Evolutionary conservation across 2,329 filamentous ascomycete species (phyloP), one percentile per base, ranked within the genome.

Genomic region (Mycosphaerelloides madeirae): DNA sequence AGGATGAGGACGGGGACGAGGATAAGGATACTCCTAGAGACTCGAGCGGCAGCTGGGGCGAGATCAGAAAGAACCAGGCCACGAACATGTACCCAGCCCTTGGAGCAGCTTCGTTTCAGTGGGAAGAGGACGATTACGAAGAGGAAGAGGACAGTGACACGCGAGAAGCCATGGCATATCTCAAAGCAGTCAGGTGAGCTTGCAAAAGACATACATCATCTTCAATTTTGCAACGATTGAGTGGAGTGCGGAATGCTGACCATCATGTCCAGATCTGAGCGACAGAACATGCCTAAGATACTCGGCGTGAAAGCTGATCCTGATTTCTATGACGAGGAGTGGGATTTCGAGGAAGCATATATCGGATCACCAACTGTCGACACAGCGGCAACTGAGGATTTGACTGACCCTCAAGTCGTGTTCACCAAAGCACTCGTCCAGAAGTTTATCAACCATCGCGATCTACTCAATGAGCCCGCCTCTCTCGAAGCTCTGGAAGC

Each of bases 341-440:
- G 59, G 12, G 60, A 63, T 19, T 60, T 69, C 41, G 58, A 65
- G 15, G 55, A 61, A 28, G 71, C 77, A 32, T 95, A 88, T 63
- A 79, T 84, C 18, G 85, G 82, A 3, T 72, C 76, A 2, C 75
- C 79, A 0, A 68, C 73, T 11, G 54, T 62, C 14, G 58, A 65
- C 20, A 48, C 63, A 15, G n/a, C 43, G 11, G 46, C 57, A 1
- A 49, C 56, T 8, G 58, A 61, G 9, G 61, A 64, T 38, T 13
- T 32, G 16, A 44, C 56, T 15, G 44, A 60, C 43, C 76, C 85
- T 1, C 79, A 80, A 62, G 69, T 80, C 19, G 77, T 77, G 31
- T 95, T 88, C 66, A 86, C 84, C 59, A 65, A 73, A 31, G 75
- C 80, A 2, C 76, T 95, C 8, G 73, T 80, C 25, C 63, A 73